Evolutionary conservation across 257 asterid species (phyloP).

Genomic region (Paulownia fortunei): DNA sequence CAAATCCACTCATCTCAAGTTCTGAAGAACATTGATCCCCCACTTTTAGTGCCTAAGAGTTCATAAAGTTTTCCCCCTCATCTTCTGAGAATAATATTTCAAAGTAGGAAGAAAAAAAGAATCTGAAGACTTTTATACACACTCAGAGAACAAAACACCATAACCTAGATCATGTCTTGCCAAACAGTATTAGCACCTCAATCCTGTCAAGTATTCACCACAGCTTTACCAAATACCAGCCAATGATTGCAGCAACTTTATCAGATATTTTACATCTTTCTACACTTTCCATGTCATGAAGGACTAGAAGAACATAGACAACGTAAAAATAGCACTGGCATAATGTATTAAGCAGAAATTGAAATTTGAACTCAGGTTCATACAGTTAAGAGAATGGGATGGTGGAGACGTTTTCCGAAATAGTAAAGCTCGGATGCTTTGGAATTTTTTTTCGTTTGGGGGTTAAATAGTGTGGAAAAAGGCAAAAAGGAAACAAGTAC

Average conservation of each 20-base stretch:
- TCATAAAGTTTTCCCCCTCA: constrained; percentile 1
- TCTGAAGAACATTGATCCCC: not conserved
- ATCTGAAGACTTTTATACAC: not conserved
- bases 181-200: not conserved
- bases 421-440: not conserved
- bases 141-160: not conserved
- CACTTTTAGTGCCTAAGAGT: not conserved
- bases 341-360: not conserved
- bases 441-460: no score
- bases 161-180: not conserved
- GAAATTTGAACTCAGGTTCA: not conserved
- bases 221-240: not conserved
- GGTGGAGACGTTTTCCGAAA: not conserved
- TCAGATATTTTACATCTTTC: not conserved
- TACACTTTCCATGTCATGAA: not conserved
- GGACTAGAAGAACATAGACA: not conserved
- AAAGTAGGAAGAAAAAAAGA: not conserved
- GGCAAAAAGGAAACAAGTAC: not conserved
- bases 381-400: not conserved
- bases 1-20: not conserved
- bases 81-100: not conserved
- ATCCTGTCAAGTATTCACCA: not conserved
- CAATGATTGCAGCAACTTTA: not conserved
- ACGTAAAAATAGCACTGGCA: not conserved
- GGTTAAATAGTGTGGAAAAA: not conserved